Base-by-base conservation (phyloP, 805 yeast species). In the Teunomyces gatunensis region DNA sequence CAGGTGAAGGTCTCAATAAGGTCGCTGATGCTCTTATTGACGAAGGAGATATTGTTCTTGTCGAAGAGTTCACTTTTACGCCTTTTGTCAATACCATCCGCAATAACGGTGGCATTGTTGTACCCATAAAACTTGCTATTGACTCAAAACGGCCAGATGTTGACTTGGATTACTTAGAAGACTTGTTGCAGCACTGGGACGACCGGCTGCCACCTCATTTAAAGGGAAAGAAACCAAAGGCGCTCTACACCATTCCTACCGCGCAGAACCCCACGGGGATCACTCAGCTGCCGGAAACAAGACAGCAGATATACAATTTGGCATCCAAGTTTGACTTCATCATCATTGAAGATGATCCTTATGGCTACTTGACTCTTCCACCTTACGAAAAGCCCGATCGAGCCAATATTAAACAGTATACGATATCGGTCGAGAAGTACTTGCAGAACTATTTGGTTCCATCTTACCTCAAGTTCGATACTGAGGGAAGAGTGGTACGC, bases 261-360 rank as follows among this genome's bases (percentile, higher is more conserved):
- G 57, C 57, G 23, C 57, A 56, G 47, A 55, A 56, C 44, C 58
- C 59, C 17, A 55, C 58, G 5, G 58, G 57, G 3, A 47, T 53
- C 32, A 56, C 59, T 5, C 58, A 55, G 46, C 39, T 45, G 25
- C 47, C 48, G 45, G 51, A 51, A 6, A 53, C 54, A 30, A 42
- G 58, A 30, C 46, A 47, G 18, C 40, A 41, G 23, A 44, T 56
- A 5, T 55, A 55, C 21, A 49, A 48, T 3, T 51, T 56, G 51
- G 58, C 57, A 3, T 47, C 46, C 28, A 42, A 27, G 27, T 47
- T 53, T 39, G 57, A 56, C 23, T 54, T 56, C 17, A 54, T 54
- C 11, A 54, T 56, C n/a, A 54, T 56, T 13, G 58, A 55, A 18
- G 59, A 56, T 42, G 58, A 56, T 20, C 59, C 59, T 1, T 54